Evolutionary conservation across 495 filamentous ascomycete genomes (phyloP).

Genomic region (Hypoxylon fragiforme): DNA sequence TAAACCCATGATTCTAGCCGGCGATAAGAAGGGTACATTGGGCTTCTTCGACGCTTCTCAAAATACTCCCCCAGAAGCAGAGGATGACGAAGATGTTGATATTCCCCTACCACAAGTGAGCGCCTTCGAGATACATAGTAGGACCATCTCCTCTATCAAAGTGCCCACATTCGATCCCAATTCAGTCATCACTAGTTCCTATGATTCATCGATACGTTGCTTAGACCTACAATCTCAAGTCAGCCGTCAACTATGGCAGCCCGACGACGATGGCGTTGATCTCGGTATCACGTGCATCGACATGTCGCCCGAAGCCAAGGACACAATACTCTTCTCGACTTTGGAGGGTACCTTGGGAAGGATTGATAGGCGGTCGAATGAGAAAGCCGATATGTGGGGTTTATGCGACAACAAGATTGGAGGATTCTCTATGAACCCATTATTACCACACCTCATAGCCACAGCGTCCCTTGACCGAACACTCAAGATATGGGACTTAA

Average conservation of each 20-base stretch:
- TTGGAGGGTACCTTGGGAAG: constrained; percentile 78
- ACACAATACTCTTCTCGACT: constrained; percentile 84
- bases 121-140: constrained; percentile 84
- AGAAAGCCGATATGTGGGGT: constrained; percentile 66
- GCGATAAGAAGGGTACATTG: constrained; percentile 91
- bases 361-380: constrained; percentile 69
- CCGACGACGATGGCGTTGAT: constrained; percentile 66
- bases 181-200: constrained; percentile 83
- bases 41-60: constrained; percentile 93
- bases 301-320: constrained; percentile 67
- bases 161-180: constrained; percentile 72
- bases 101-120: constrained; percentile 74
- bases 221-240: constrained; percentile 80
- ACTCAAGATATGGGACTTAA: constrained; percentile 88
- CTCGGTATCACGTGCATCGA: constrained; percentile 81
- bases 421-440: constrained; percentile 82
- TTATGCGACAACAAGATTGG: constrained; percentile 94
- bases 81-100: constrained; percentile 67
- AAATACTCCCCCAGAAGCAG: constrained; percentile 52
- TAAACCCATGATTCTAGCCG: constrained; percentile 91
- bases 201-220: constrained; percentile 89
- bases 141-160: constrained; percentile 83
- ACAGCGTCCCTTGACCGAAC: constrained; percentile 90
- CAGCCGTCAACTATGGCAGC: constrained; percentile 78
- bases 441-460: constrained; percentile 77